Evolutionary conservation across 139 green algal genomes (phyloP).

Genomic region (Monoraphidium neglectum): DNA sequence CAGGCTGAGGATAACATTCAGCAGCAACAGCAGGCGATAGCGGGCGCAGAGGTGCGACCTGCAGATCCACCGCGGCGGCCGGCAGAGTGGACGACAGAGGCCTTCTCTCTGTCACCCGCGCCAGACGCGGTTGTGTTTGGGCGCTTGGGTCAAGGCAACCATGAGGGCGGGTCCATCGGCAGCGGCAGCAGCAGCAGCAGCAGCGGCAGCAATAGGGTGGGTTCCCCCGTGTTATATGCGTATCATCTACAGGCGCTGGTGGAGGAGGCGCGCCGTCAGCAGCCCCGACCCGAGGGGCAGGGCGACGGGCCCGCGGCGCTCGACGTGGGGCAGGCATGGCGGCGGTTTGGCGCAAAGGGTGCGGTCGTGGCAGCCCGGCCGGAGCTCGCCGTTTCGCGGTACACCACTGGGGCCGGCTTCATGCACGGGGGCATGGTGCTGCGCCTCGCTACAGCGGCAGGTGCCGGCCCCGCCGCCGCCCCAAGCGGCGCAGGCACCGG

Average conservation of each 20-base stretch:
- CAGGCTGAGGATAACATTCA: neutral
- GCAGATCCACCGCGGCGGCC: neutral
- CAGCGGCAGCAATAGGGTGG: neutral
- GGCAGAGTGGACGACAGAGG: neutral
- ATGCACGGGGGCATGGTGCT: conserved; percentile 38
- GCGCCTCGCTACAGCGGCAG: neutral
- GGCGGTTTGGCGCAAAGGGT: neutral
- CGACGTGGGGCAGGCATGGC: neutral
- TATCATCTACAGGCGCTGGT: neutral
- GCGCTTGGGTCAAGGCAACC: neutral
- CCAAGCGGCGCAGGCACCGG: neutral
- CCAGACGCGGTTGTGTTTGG: neutral
- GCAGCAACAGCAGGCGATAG: neutral
- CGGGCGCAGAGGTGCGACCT: neutral
- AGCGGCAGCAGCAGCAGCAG: neutral
- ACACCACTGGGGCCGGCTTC: conserved; percentile 32
- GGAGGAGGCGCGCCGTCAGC: neutral
- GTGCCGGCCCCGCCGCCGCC: neutral
- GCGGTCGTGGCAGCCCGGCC: neutral
- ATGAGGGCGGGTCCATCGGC: neutral
- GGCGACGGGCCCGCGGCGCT: neutral
- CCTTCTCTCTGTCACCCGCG: neutral
- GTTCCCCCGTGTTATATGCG: conserved; percentile 1
- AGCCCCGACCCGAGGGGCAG: neutral
- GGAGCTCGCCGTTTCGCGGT: conserved; percentile 3